Evolutionary conservation across 176 grass and related monocot genomes (phyloP), one percentile per base, ranked within the genome.

Genomic region (Oryza nivara): DNA sequence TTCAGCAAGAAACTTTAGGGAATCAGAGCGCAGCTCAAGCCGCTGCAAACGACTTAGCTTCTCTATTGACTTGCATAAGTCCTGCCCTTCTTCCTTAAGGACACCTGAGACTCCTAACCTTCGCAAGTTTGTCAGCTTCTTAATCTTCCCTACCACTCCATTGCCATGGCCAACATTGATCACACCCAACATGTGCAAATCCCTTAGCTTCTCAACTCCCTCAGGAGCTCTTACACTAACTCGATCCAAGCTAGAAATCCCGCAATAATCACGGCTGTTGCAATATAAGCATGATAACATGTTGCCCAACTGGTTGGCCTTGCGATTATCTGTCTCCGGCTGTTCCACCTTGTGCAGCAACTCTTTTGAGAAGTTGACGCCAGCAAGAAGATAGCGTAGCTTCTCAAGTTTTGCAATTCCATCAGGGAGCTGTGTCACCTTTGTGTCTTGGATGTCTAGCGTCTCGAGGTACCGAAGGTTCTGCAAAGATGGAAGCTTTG

Each of bases 1-100:
- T 48, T 14, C 4, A 0, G 19, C 60, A 28, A 90, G 56, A 48
- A 83, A 90, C 23, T 63, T 3, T 44, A 87, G 80, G 52, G 86
- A 86, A 19, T 80, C 43, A 9, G 84, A 73, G 43, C 84, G 76
- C 76, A 86, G 44, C 66, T 86, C 84, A 7, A 87, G 86, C 63
- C 79, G 36, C 69, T 70, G 78, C 49, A 87, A 70, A 28, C 86
- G 79, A 12, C 41, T 25, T 13, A 87, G 72, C 79, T 87, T 68
- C 11, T 36, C 73, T 28, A 87, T 61, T 3, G 86, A 87, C 6
- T 82, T 22, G 15, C 86, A 87, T 2, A 87, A 9, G 19, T 82
- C 51, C 48, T 71, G 12, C 1, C 86, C 79, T 82, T 82, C 85
- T 44, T 51, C 20, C 7, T 40, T 19, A 12, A 14, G n/a, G 54